Conservation (phyloP, 257 asterid genomes). For the Ocimum tenuiflorum region DNA sequence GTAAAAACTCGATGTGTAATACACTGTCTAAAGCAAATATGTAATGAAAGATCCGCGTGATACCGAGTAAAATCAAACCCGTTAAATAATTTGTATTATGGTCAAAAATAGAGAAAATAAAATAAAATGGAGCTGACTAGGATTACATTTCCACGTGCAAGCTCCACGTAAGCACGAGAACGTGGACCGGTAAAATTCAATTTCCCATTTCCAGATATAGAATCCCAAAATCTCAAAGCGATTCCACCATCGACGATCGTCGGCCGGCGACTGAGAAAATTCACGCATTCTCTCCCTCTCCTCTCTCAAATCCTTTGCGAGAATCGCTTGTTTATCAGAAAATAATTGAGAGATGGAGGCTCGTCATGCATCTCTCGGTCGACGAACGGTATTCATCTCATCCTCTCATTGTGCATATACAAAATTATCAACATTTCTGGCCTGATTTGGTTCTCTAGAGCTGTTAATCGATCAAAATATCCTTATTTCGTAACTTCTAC, state of each 20-base stretch:
- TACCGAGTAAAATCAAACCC: too few relatives aligned
- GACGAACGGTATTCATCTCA: conserved; percentile 64
- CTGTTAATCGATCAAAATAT: not conserved
- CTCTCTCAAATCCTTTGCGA: not conserved
- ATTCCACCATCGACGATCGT: conserved; percentile 19
- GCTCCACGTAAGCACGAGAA: not conserved
- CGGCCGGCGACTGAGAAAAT: conserved; percentile 5
- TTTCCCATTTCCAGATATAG: not conserved
- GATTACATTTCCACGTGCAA: not conserved
- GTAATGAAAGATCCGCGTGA: too few relatives aligned
- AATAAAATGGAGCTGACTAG: too few relatives aligned
- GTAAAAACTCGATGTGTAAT: too few relatives aligned
- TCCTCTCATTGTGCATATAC: not conserved
- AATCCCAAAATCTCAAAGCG: conserved; percentile 17
- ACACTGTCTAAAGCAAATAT: too few relatives aligned
- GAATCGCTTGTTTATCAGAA: not conserved
- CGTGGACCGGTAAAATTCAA: not conserved
- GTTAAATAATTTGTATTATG: too few relatives aligned
- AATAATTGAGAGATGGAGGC: conserved; percentile 43
- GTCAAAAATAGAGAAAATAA: too few relatives aligned
- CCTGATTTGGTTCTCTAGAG: not conserved
- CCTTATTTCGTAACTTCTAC: not conserved
- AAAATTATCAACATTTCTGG: not conserved
- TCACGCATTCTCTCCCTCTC: not conserved
- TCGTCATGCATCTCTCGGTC: conserved; percentile 88